Percentiles rank a stretch among this genome's conserved stretches.
Conservation (phyloP, 2,329 filamentous ascomycete genomes). For the Rutstroemia sp. region DNA sequence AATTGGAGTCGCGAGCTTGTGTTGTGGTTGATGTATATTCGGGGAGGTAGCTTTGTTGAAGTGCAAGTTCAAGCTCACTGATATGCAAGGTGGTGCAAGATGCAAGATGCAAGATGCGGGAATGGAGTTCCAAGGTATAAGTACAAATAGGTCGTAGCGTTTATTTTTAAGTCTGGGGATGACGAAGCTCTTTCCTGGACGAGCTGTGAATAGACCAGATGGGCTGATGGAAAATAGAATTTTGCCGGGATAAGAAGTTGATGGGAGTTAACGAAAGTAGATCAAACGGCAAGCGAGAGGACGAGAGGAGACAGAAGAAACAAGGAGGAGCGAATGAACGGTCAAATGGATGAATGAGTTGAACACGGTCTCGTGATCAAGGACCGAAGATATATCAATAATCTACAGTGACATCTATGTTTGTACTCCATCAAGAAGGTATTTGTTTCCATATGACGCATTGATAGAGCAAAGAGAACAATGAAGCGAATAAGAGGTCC, state of each 20-base stretch:
- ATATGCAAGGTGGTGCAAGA: background rate
- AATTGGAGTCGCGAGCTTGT: background rate
- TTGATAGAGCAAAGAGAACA: no score
- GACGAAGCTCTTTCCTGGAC: slow-evolving; percentile 5
- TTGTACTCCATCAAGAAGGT: no score
- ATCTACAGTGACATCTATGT: no score
- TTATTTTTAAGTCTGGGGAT: background rate
- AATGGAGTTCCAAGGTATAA: no score
- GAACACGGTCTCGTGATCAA: background rate
- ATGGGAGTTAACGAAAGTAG: background rate
- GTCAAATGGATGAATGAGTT: background rate
- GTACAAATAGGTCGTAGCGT: background rate
- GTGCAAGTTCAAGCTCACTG: no score
- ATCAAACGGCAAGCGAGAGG: background rate
- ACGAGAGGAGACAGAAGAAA: background rate
- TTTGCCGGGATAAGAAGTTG: background rate
- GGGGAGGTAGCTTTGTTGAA: no score
- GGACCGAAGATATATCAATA: no score
- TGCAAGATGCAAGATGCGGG: background rate
- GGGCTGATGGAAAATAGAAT: background rate
- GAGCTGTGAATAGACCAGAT: background rate
- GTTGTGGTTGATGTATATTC: no score
- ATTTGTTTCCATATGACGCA: no score
- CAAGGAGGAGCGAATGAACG: background rate
- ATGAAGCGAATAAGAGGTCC: no score